Evolutionary conservation across 805 yeast genomes (phyloP), one percentile per base, ranked within the genome.

Genomic region (Candida piceae): DNA sequence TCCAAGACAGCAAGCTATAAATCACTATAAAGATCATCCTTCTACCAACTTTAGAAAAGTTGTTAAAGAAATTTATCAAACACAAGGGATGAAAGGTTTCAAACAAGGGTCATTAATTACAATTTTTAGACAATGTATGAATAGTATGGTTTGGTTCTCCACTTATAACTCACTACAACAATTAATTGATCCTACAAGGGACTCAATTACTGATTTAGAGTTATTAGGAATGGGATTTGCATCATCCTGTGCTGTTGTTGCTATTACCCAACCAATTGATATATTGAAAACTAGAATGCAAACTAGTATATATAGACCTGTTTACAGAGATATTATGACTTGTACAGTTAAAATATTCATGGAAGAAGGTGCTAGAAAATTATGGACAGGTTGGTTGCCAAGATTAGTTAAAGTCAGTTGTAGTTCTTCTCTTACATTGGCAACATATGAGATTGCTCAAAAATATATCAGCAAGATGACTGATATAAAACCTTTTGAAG

Each of bases 261-360:
- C 74, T 0, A 64, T 74, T 0, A 89, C 96, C 1, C 97, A 87
- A 62, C 97, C 97, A 0, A 65, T 89, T 20, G 97, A 89, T 62
- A 85, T 86, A 3, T 62, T 89, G 32, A 89, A 89, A 63, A 76
- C 96, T 3, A 74, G 95, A 53, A 76, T 88, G 76, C 96, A 88
- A 60, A 76, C 87, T 51, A 75, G 78, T 50, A 76, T 80, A 53
- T 77, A 82, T n/a, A 69, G 69, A 50, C 50, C 58, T 4, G 48
- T 74, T 2, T 82, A 80, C 55, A 70, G 67, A 40, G 86, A 81
- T 59, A 67, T 86, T 5, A 60, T 83, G 50, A 72, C 76, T 15
- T 72, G 80, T 53, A 64, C 70, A 6, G 72, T 68, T 38, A 58
- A 70, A 47, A 68, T 72, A 3, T 72, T 70, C 41, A 63, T 70